A percentile compares a stretch with the other conserved stretches of the same genome.
phyloP scores from a whole-genome alignment of 1,139 yeast genomes.

The Nadsonia starkeyi-henricii region DNA sequence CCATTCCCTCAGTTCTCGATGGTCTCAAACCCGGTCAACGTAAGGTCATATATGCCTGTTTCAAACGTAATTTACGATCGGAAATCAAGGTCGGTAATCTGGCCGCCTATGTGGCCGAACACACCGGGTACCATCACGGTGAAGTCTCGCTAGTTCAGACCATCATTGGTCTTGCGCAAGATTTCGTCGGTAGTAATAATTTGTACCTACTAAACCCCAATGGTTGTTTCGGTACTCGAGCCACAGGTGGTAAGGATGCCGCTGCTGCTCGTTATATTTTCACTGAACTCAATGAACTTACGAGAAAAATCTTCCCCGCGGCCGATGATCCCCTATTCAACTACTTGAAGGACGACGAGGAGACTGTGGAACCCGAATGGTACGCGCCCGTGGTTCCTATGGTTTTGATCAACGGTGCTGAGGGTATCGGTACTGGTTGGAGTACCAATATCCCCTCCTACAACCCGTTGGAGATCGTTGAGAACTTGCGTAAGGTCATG shows the following conservation, averaged over 20 bases:
- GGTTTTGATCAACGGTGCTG: slow-evolving; percentile 87
- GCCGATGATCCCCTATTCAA: slow-evolving; percentile 66
- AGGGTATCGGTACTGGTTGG: slow-evolving; percentile 99
- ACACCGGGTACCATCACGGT: slow-evolving; percentile 94
- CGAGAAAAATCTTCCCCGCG: slow-evolving; percentile 63
- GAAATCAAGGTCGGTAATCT: slow-evolving; percentile 88
- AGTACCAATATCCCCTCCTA: slow-evolving; percentile 84
- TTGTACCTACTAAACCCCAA: slow-evolving; percentile 73
- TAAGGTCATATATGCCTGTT: slow-evolving; percentile 79
- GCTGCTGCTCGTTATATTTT: slow-evolving; percentile 97
- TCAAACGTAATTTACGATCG: slow-evolving; percentile 59
- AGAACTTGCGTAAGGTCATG: slow-evolving; percentile 61
- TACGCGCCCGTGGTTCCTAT: slow-evolving; percentile 87
- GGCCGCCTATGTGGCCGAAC: slow-evolving; percentile 80
- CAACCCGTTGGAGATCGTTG: slow-evolving; percentile 74
- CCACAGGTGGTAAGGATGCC: slow-evolving; percentile 95
- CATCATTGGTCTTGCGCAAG: slow-evolving; percentile 87
- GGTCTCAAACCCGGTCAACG: slow-evolving; percentile 98
- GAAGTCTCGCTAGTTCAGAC: slow-evolving; percentile 80
- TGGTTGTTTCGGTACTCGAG: slow-evolving; percentile 96
- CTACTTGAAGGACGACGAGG: slow-evolving; percentile 86
- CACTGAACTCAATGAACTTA: slow-evolving; percentile 67
- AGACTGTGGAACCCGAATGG: slow-evolving; percentile 92
- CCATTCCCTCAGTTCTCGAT: slow-evolving; percentile 87
- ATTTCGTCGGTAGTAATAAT: slow-evolving; percentile 87